Conservation (phyloP, 2,329 filamentous ascomycete genomes). For the Trichoderma polysporum region DNA sequence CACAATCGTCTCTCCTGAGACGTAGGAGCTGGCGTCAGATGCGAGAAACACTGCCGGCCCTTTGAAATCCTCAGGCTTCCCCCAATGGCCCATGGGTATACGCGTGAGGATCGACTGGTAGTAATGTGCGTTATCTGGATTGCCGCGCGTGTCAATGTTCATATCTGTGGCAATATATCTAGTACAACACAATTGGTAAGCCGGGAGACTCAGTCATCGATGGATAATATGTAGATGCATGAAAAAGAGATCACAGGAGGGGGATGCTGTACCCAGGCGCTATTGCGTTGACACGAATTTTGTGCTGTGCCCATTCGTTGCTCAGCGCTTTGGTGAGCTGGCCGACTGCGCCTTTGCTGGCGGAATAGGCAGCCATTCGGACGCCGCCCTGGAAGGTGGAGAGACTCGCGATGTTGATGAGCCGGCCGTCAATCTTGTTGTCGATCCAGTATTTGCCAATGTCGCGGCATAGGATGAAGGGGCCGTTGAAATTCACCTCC, state of each 20-base stretch:
- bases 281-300: constrained; percentile 10
- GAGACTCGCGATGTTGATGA: constrained; percentile 8
- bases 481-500: constrained; percentile 1
- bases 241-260: too few relatives aligned
- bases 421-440: not conserved
- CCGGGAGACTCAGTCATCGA: too few relatives aligned
- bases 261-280: constrained; percentile 8
- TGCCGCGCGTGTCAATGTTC: not conserved
- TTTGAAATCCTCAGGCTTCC: constrained; percentile 2
- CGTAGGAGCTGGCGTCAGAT: not conserved
- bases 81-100: not conserved
- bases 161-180: constrained; percentile 6
- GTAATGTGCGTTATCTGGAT: not conserved
- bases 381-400: constrained; percentile 9
- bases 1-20: not conserved
- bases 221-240: too few relatives aligned
- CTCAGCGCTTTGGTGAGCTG: not conserved
- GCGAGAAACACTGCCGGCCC: not conserved
- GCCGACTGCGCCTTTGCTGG: not conserved
- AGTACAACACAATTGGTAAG: not conserved
- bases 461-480: constrained; percentile 6
- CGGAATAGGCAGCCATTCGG: not conserved
- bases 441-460: constrained; percentile 13
- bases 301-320: constrained; percentile 2
- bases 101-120: not conserved